Base-by-base conservation (phyloP, 768 basidiomycete species). In the Peribolospora kevripleyi region DNA sequence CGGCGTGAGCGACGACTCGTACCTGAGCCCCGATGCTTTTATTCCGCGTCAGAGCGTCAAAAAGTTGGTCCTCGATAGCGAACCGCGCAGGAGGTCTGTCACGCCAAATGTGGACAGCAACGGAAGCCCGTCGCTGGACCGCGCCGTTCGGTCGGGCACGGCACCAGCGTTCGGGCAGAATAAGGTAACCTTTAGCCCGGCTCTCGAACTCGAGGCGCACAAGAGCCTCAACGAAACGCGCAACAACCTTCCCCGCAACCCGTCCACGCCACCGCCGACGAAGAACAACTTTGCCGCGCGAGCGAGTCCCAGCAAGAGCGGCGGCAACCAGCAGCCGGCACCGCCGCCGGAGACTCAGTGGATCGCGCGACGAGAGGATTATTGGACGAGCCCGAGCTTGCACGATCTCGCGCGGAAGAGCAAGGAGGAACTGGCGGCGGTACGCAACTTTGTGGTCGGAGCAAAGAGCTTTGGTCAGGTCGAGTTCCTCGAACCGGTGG, bases 381-480 rank as follows among this genome's bases (percentile, higher is more conserved):
- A 25, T 25, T 25, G 25, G 48, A 36, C 10, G 58, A 11, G 45
- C 36, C 40, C 42, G 42, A 50, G 38, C n/a, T 38, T 51, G 43
- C 10, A 48, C 36, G 10, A 39, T n/a, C 5, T 7, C 14, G 11
- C n/a, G 11, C 43, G 14, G 2, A 37, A 45, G n/a, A 50, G 39
- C n/a, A 47, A 54, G n/a, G 50, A 41, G 59, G 77, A 85, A 54
- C 70, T 97, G 37, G 76, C 76, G 6, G 69, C 78, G 13, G 79
- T 88, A 63, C 70, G 75, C 55, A 78, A 78, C 59, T 77, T 98
- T 61, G 73, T 81, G 25, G 86, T 93, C 48, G 87, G 88, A 7
- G 81, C 91, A n/a, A 75, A 80, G 54, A 87, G 88, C 42, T 91
- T 80, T 62, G 93, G 93, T 41, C 76, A 87, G 67, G 80, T 97